Conservation (phyloP, 2,329 filamentous ascomycete species). For the Endocalyx cinctus region DNA sequence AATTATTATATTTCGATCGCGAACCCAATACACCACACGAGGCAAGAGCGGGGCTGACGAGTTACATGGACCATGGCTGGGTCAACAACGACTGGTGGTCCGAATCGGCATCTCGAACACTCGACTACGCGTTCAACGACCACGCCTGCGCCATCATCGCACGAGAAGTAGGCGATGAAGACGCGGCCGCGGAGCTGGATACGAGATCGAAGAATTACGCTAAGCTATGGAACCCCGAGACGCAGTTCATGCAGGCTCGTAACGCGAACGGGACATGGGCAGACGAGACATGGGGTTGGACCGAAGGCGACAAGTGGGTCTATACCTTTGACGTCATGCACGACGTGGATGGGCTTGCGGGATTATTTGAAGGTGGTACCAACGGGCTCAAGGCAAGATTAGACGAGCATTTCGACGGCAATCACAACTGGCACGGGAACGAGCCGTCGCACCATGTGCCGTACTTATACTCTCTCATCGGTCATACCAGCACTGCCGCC, state of each 20-base stretch:
- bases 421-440: slow-evolving; percentile 43
- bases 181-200: slow-evolving; percentile 26
- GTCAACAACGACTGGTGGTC: slow-evolving; percentile 44
- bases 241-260: slow-evolving; percentile 42
- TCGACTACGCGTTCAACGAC: slow-evolving; percentile 45
- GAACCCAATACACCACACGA: slow-evolving; percentile 41
- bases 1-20: slow-evolving; percentile 41
- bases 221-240: slow-evolving; percentile 37
- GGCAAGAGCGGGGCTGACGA: slow-evolving; percentile 39
- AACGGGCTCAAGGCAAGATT: slow-evolving; percentile 35
- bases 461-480: slow-evolving; percentile 40
- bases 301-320: slow-evolving; percentile 45
- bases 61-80: slow-evolving; percentile 39
- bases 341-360: slow-evolving; percentile 36
- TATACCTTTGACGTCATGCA: slow-evolving; percentile 47
- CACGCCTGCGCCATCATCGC: slow-evolving; percentile 38
- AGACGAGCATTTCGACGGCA: slow-evolving; percentile 39
- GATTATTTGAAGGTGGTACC: slow-evolving; percentile 31
- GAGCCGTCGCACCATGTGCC: slow-evolving; percentile 44
- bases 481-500: slow-evolving; percentile 33
- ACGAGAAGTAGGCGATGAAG: slow-evolving; percentile 29
- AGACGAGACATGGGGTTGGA: slow-evolving; percentile 39
- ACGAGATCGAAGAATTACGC: slow-evolving; percentile 36
- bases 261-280: slow-evolving; percentile 43
- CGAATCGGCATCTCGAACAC: slow-evolving; percentile 39